phyloP scores from a whole-genome alignment of 768 basidiomycete species.

The Cystofilobasidium macerans region DNA sequence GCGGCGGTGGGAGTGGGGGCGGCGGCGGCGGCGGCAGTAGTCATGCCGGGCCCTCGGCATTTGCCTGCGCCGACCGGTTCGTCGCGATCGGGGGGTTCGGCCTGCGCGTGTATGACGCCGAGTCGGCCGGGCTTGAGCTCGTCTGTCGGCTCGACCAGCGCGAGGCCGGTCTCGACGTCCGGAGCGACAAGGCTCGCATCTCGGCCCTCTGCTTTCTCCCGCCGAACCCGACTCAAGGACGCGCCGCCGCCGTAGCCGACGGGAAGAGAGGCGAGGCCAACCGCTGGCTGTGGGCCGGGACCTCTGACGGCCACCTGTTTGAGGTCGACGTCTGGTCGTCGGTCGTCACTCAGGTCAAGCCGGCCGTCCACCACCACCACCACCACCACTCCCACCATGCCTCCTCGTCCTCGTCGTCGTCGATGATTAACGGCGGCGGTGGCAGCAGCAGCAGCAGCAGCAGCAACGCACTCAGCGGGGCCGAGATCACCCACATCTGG shows the following conservation, averaged over 20 bases:
- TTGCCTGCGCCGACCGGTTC: conserved; percentile 37
- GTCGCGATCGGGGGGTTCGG: conserved; percentile 38
- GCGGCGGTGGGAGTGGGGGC: too few relatives aligned
- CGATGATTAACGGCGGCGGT: neutral
- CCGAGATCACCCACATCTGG: conserved; percentile 54
- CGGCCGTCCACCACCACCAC: conserved; percentile 51
- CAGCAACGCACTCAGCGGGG: too few relatives aligned
- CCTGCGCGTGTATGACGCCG: conserved; percentile 37
- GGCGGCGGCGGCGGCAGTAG: too few relatives aligned
- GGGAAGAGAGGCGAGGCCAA: conserved; percentile 49
- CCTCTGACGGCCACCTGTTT: conserved; percentile 75
- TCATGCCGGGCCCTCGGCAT: too few relatives aligned
- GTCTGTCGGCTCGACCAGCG: conserved; percentile 49
- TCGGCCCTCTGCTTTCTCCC: conserved; percentile 72
- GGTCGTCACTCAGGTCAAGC: conserved; percentile 48
- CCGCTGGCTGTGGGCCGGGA: conserved; percentile 68
- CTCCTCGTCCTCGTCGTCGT: neutral
- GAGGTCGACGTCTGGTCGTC: conserved; percentile 67
- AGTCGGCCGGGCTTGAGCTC: conserved; percentile 29
- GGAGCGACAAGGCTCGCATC: conserved; percentile 56
- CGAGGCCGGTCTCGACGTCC: conserved; percentile 45
- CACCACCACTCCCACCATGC: neutral
- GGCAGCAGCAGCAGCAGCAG: too few relatives aligned
- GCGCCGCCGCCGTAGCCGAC: too few relatives aligned
- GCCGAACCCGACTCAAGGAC: too few relatives aligned